Evolutionary conservation across 192 early-diverging fungal species (phyloP), one percentile per base, ranked within the genome.

Genomic region (Thoreauomyces humboldtii): DNA sequence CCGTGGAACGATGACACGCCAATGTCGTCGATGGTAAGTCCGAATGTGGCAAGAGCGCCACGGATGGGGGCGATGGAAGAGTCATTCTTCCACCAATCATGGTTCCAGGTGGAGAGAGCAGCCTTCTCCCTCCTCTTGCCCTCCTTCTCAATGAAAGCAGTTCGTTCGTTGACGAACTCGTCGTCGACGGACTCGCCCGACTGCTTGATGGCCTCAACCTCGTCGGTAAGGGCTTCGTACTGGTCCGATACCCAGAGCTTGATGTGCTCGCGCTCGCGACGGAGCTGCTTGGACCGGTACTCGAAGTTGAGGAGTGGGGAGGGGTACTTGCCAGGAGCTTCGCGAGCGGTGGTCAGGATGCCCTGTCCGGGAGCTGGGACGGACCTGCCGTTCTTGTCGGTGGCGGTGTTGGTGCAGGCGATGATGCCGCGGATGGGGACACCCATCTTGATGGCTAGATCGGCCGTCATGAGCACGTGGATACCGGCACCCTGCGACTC

Each of bases 331-430:
- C 61, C 46, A 38, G 79, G 63, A 41, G 71, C 66, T 70, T 95
- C 92, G 36, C 91, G 87, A 50, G 93, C 95, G 35, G 91, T 90
- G 29, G 92, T 92, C 65, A 97, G 75, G 47, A 97, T 86, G 73
- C 95, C 95, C 72, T 93, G 87, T 37, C 95, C 95, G 64, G 95
- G 95, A 31, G 95, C 95, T 25, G 95, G 95, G 33, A 95, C 86
- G 4, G 91, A 93, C 42, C 91, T 87, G 32, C 93, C 92, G 76
- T 95, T 88, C 81, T 95, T 95, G 76, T 97, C 95, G 11, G 91
- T 90, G 31, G 95, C 93, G 28, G 92, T 95, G 76, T 85, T 89
- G 47, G 89, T 88, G 67, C 88, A 77, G 36, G 87, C 95, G 61
- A 97, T 78, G 68, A 97, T 88, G 80, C 88, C 95, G 58, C 92